A percentile compares a stretch with the other conserved stretches of the same genome.
These are phyloP conservation scores for Gymnopus androsaceus DNA, from an alignment of 1,284 basidiomycete genomes.

Conservation along the genomic window DNA sequence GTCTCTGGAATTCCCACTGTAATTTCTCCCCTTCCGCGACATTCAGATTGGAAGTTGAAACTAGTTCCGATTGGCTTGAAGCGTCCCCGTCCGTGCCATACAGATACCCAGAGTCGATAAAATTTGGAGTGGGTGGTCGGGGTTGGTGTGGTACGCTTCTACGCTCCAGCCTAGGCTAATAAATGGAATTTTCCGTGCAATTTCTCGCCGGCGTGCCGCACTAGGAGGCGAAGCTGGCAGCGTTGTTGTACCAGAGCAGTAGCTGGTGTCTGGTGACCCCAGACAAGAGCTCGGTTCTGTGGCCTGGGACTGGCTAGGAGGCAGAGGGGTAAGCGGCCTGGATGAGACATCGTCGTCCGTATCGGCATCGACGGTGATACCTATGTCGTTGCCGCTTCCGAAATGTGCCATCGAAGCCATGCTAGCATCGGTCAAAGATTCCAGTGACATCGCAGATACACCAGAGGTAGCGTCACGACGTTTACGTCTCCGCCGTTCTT, in stretches of 20 bases:
- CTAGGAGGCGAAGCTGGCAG: constrained; percentile 1
- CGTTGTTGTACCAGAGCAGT: not conserved
- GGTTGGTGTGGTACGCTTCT: not conserved
- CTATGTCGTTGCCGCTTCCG: not conserved
- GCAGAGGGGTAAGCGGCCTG: not conserved
- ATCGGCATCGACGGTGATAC: not conserved
- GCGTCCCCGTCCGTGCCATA: not conserved
- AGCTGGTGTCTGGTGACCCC: not conserved
- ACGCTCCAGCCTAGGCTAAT: not conserved
- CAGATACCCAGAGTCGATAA: not conserved
- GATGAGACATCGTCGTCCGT: not conserved
- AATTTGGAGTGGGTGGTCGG: not conserved
- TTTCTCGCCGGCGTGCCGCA: not conserved
- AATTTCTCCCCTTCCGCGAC: not conserved
- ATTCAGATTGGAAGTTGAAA: not conserved
- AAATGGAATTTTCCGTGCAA: not conserved
- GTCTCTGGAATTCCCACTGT: not conserved
- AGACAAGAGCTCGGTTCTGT: constrained; percentile 2
- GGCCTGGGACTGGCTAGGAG: not conserved
- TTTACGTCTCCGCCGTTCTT: constrained; percentile 3
- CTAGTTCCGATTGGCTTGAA: not conserved
- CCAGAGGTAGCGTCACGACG: not conserved
- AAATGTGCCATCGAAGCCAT: not conserved
- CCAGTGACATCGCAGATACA: not conserved
- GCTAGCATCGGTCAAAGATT: not conserved